Base-by-base conservation (phyloP, 169 alveolate genomes). In the Eimeria zaria region DNA sequence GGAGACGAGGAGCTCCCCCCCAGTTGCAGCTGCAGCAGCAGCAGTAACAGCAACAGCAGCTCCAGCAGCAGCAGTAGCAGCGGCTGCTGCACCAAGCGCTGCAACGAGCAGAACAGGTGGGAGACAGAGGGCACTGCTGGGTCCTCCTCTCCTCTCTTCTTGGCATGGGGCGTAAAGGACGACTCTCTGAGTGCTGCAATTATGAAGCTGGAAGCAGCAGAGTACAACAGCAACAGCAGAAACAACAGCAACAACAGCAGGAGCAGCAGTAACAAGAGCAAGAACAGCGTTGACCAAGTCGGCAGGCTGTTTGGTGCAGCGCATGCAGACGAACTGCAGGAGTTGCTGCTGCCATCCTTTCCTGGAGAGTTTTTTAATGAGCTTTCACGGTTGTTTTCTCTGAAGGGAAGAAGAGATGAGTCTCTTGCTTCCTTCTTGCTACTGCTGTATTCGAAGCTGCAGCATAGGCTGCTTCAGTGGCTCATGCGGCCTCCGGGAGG, bases 381-480 rank as follows among this genome's bases (percentile, higher is more conserved):
- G 48, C n/a, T 92, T 0, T 80, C 93, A 1, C 96, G 96, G 12
- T 62, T 92, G 7, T 92, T 92, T 64, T 64, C 95, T 3, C 78
- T 84, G 5, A 36, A 24, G 60, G 91, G 91, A 16, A 30, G 41
- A 53, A 53, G 20, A 8, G 91, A 84, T 44, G 69, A 30, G 27
- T 8, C 39, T 11, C 91, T 84, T 39, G 51, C 91, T 12, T 8
- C 91, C 8, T 84, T 84, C 20, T 41, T 84, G 51, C 39, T 53
- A 58, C 76, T 84, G 76, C 58, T 84, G 36, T 84, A 84, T 36
- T 53, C 91, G 24, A 39, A 46, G 76, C 44, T 58, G 46, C 91
- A 84, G 76, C 91, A 84, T 46, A 64, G 46, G 48, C 60, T 84
- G 53, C 91, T 84, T 73, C 91, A 84, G 91, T 84, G 91, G 91